Evolutionary conservation across 768 basidiomycete genomes (phyloP), one percentile per base, ranked within the genome.

Genomic region (Tulasnella sp.): DNA sequence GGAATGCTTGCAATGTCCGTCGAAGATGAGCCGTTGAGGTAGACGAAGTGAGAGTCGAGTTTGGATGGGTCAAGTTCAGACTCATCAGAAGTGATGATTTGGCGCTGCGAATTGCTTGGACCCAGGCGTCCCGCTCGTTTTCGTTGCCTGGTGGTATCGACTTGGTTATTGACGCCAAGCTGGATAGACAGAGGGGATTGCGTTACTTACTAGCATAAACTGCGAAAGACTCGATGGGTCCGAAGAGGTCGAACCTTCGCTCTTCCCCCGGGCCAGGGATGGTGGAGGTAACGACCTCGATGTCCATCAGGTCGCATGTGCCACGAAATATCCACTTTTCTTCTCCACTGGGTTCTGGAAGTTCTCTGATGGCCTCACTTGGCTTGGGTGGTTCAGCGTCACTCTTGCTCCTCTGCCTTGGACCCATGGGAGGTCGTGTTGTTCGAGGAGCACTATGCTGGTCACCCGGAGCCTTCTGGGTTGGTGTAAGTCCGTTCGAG

Each of bases 41-140:
- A 0, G 87, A 89, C 0, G 86, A 85, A 0, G 87, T 88, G 24
- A 91, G 75, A 0, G 88, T 91, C 7, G 88, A 88, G 68, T 90
- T 81, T 3, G 87, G 86, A 65, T 86, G 79, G 30, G 80, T 86
- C 58, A 80, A 70, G 63, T 84, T 85, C 27, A 90, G 74, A 0
- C 84, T 81, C 21, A 78, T 74, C n/a, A 91, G 76, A n/a, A 83
- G 73, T 43, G 83, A 77, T 2, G 79, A 74, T 68, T 89, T 90
- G 41, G 88, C 82, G 56, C 77, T 75, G 32, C 88, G 77, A 51
- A 91, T 83, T 5, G 79, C 78, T 3, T 74, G 70, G 2, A 79
- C 76, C 88, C 88, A 92, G 41, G 78, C 76, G 61, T 83, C 78
- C 29, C 81, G 73, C 53, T 84, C 83, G 13, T 74, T 73, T 62